Conservation (phyloP, 83 land plant species). For the Isoetes engelmannii region DNA sequence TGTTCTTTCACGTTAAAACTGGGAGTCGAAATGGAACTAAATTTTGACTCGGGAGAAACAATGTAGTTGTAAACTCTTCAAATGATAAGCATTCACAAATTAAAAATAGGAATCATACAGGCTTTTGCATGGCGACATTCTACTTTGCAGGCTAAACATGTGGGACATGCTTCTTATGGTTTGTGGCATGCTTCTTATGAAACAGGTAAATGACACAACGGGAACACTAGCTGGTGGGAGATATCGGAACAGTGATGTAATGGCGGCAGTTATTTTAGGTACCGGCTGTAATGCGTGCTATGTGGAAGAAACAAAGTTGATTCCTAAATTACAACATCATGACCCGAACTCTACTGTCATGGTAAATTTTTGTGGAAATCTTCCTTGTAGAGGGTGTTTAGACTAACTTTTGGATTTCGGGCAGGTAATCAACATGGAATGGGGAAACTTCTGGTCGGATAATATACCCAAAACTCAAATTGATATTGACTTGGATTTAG, state of each 20-base stretch:
- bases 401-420: not conserved
- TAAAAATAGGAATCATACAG: no score
- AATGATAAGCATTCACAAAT: no score
- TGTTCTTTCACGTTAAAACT: no score
- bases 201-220: constrained; percentile 77
- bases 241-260: constrained; percentile 59
- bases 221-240: constrained; percentile 77
- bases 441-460: constrained; percentile 93
- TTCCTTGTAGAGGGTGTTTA: not conserved
- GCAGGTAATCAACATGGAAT: constrained; percentile 92
- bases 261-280: constrained; percentile 75
- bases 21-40: no score
- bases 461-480: constrained; percentile 78
- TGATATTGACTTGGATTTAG: constrained; percentile 72
- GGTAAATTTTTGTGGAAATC: constrained; percentile 29
- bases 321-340: constrained; percentile 32
- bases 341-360: constrained; percentile 56
- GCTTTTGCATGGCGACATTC: not conserved
- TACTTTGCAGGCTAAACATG: not conserved
- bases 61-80: no score
- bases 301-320: constrained; percentile 54
- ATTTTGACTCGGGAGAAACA: no score
- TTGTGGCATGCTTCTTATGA: no score
- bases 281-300: constrained; percentile 91
- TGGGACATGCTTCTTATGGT: not conserved